A percentile compares a stretch with the other conserved stretches of the same genome.
Evolutionary conservation across 257 asterid species (phyloP).

Genomic region (Nyctanthes arbortristis): DNA sequence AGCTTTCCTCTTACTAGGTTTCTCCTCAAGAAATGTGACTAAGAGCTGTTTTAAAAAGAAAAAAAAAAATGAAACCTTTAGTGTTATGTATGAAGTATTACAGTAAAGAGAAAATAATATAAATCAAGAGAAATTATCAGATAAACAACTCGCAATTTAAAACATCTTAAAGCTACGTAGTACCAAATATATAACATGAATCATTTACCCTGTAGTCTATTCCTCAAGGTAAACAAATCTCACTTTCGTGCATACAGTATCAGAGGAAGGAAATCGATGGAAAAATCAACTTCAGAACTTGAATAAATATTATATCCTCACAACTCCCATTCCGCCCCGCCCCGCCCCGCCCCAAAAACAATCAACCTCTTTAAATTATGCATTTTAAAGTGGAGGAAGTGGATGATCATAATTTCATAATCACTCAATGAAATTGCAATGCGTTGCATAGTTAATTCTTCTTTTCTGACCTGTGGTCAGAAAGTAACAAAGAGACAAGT

Average conservation of each 20-base stretch:
- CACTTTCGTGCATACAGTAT: background rate
- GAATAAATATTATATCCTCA: background rate
- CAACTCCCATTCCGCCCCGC: background rate
- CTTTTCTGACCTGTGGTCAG: background rate
- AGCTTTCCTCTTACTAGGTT: conserved; percentile 52
- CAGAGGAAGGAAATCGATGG: background rate
- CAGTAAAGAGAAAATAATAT: background rate
- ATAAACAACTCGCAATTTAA: background rate
- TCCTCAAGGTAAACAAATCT: conserved; percentile 3
- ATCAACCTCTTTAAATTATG: conserved; percentile 1
- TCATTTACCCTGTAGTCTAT: background rate
- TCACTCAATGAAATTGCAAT: conserved; percentile 12
- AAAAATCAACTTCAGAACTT: conserved; percentile 3
- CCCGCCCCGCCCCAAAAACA: no score
- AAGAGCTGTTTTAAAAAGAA: conserved; percentile 48
- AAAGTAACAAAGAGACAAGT: conserved; percentile 12
- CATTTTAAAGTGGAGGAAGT: background rate
- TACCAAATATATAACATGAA: conserved; percentile 4
- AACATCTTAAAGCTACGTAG: background rate
- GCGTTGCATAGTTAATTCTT: background rate
- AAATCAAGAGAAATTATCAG: background rate
- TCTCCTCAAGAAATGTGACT: conserved; percentile 56
- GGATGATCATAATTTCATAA: conserved; percentile 7
- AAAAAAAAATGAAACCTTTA: background rate
- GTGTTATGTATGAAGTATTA: background rate